Evolutionary conservation across 2,329 filamentous ascomycete genomes (phyloP), one percentile per base, ranked within the genome.

Genomic region (Penicillium sp.): DNA sequence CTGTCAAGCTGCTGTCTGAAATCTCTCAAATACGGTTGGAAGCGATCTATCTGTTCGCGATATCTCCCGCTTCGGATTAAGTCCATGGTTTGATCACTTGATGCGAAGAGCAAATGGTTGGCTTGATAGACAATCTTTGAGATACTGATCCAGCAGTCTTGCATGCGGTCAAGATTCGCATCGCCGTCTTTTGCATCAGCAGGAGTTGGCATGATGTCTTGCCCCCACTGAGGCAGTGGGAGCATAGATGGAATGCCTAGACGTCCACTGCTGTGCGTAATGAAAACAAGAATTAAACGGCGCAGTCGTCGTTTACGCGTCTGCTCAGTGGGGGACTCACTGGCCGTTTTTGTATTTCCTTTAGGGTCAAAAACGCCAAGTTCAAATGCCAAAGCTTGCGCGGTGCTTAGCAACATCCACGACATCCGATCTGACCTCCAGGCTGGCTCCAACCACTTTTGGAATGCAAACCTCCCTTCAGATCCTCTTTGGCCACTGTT

Each of bases 371-470:
- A 99, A 2, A 99, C 91, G 10, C 94, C 94, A 31, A 99, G 85
- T 72, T 99, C 94, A 63, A 96, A 96, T 0, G 90, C 91, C 36
- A 97, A 79, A 1, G 92, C 90, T 79, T 93, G 90, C 13, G 91
- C 92, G 36, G 92, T 95, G 67, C 91, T 95, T 29, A 97, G 82
- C 13, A 97, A 79, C 91, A 97, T 97, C 93, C 93, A 97, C 69
- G 91, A 96, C 90, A 97, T 96, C 51, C 92, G 89, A 67, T 97
- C 93, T 60, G 89, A 91, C 64, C 93, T 84, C 91, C 93, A 97
- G 8, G 91, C 93, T 2, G 94, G 94, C 72, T 99, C 94, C 4
- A 97, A 84, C 91, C 94, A 97, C 71, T 91, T 93, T 69, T 96
- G 92, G 60, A 97, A 79, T 2, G 77, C 94, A 27, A 92, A 82